Evolutionary conservation across 805 yeast species (phyloP).

Genomic region (Wickerhamiella hasegawae): DNA sequence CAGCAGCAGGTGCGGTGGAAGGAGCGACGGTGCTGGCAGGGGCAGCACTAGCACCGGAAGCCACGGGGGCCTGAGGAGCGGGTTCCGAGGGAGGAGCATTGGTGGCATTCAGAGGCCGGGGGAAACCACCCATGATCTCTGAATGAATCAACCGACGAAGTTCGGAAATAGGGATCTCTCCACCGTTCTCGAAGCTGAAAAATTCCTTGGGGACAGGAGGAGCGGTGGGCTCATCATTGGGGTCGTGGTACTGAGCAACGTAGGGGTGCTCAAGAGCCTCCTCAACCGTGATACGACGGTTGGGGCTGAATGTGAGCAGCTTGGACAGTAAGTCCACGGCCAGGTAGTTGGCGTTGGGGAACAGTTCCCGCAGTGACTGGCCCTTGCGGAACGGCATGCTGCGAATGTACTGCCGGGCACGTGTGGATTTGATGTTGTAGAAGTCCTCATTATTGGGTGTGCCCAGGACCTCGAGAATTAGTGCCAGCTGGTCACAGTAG

Average conservation of each 20-base stretch:
- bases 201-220: slow-evolving; percentile 71
- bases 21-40: no score
- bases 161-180: slow-evolving; percentile 56
- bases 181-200: slow-evolving; percentile 65
- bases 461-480: slow-evolving; percentile 76
- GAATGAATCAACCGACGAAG: slow-evolving; percentile 64
- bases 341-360: slow-evolving; percentile 73
- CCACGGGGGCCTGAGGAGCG: no score
- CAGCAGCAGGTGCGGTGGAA: no score
- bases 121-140: no score
- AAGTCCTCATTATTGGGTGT: slow-evolving; percentile 69
- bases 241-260: slow-evolving; percentile 79
- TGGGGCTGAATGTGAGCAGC: slow-evolving; percentile 80
- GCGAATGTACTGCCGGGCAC: slow-evolving; percentile 86
- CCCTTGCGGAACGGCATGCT: slow-evolving; percentile 51
- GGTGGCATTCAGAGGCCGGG: no score
- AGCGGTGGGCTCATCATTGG: slow-evolving; percentile 52
- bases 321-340: slow-evolving; percentile 68
- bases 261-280: slow-evolving; percentile 85
- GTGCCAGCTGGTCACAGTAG: slow-evolving; percentile 86
- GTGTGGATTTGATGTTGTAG: slow-evolving; percentile 57
- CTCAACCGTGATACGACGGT: slow-evolving; percentile 67
- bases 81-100: no score
- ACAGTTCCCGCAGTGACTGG: slow-evolving; percentile 24
- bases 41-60: no score